Evolutionary conservation across 331 rosid species (phyloP).

Genomic region (Saraca asoca): DNA sequence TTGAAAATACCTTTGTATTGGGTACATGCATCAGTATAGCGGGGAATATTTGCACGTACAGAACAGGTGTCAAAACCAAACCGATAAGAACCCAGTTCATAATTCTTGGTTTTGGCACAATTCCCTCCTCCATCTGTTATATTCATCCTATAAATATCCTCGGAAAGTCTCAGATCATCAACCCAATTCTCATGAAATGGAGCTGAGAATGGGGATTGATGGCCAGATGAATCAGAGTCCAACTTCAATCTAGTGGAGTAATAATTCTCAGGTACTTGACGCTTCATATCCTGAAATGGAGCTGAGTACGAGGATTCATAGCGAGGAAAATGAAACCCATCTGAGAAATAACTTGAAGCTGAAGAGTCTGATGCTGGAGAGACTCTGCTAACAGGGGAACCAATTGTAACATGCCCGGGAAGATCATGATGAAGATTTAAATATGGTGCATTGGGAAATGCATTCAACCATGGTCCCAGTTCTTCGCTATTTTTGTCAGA

Average conservation of each 20-base stretch:
- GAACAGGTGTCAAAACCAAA: slow-evolving; percentile 27
- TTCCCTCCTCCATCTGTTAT: slow-evolving; percentile 37
- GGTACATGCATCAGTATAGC: slow-evolving; percentile 32
- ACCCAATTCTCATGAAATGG: slow-evolving; percentile 8
- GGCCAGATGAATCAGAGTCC: slow-evolving; percentile 19
- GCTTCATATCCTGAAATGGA: slow-evolving; percentile 33
- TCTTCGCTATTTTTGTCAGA: slow-evolving; percentile 36
- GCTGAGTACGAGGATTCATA: slow-evolving; percentile 30
- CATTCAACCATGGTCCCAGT: slow-evolving; percentile 27
- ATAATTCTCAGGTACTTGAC: slow-evolving; percentile 22
- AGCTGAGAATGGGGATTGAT: too few relatives aligned
- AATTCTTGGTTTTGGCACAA: slow-evolving; percentile 32
- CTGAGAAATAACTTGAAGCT: slow-evolving; percentile 40
- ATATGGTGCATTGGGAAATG: slow-evolving; percentile 23
- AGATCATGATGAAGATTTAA: slow-evolving; percentile 31
- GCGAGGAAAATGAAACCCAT: slow-evolving; percentile 33
- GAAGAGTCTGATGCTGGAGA: slow-evolving; percentile 37
- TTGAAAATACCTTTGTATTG: slow-evolving; percentile 25
- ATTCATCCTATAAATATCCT: slow-evolving; percentile 39
- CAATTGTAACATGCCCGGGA: slow-evolving; percentile 29
- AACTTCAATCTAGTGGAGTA: slow-evolving; percentile 12
- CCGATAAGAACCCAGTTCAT: slow-evolving; percentile 27
- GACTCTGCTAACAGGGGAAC: slow-evolving; percentile 40
- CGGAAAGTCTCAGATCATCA: slow-evolving; percentile 41
- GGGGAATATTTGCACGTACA: slow-evolving; percentile 32